Base-by-base conservation (phyloP, 164 flowering plant species). In the Piper longum region DNA sequence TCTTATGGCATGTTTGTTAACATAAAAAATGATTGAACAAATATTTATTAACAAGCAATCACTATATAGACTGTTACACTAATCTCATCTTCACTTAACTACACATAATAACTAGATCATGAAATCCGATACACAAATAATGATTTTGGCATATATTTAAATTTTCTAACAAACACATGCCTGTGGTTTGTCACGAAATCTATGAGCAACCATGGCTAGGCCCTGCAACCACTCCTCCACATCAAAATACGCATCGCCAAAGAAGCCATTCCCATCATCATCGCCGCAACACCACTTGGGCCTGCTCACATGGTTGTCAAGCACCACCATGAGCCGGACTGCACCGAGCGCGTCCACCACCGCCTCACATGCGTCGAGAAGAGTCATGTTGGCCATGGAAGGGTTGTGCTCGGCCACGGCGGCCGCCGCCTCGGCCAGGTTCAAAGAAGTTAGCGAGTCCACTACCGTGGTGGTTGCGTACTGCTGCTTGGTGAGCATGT, bases 261-360 rank as follows among this genome's bases (percentile, higher is more conserved):
- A 79, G 65, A 77, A 79, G 3, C 83, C 83, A 70, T 79, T 77
- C 3, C 79, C 83, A 56, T 79, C 83, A 41, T 45, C 18, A 1
- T 51, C 26, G 19, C 68, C 43, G 57, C 83, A 79, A 19, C 83
- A 79, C 83, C 83, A 79, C 52, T 44, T 18, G 0, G 83, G 80
- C 64, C 3, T 26, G 60, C 77, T 79, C 3, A 79, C 72, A 5
- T 79, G 83, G 43, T 73, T 73, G 61, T 79, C 83, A 16, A 77
- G 65, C 45, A 79, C 66, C 61, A 73, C 76, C 79, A 75, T 75
- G 14, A 79, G 39, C 0, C 67, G 63, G 4, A 62, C 4, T 1
- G 36, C 60, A 8, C 65, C 76, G 8, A 77, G 74, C 52, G 59
- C 70, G 2, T 62, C 57, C 1, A 79, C 65, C 58, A 79, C 79